phyloP scores from a whole-genome alignment of 2,329 filamentous ascomycete genomes.

The Acarospora socialis region DNA sequence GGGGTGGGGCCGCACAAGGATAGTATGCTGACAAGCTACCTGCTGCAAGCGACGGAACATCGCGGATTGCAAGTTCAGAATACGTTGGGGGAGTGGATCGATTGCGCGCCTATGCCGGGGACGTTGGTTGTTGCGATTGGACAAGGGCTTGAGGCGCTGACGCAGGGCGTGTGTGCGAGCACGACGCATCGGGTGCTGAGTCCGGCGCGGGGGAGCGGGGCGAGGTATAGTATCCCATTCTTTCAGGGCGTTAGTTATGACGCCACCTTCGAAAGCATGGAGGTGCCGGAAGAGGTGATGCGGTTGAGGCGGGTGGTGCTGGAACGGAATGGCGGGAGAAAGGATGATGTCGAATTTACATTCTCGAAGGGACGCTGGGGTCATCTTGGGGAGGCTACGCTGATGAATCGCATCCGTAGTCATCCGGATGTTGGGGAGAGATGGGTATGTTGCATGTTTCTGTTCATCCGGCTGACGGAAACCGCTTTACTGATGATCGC shows the following conservation, averaged over 20 bases:
- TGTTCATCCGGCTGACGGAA: too few species aligned
- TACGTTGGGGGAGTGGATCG: constrained; percentile 62
- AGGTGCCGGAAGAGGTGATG: constrained; percentile 48
- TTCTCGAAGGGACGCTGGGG: constrained; percentile 56
- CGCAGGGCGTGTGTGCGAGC: constrained; percentile 64
- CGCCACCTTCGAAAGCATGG: constrained; percentile 65
- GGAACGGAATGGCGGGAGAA: constrained; percentile 38
- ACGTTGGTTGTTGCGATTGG: constrained; percentile 81
- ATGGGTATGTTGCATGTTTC: too few species aligned
- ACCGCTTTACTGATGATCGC: too few species aligned
- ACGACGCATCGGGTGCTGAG: constrained; percentile 77
- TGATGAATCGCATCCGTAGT: constrained; percentile 73
- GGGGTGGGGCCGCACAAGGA: constrained; percentile 70
- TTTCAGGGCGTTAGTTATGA: constrained; percentile 77
- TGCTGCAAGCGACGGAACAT: constrained; percentile 67
- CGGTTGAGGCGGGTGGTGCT: constrained; percentile 47
- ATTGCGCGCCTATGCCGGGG: constrained; percentile 59
- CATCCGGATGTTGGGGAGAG: constrained; percentile 75
- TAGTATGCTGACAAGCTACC: constrained; percentile 67
- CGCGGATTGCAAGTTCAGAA: constrained; percentile 73
- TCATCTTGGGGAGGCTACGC: constrained; percentile 64
- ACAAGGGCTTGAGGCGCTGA: constrained; percentile 74
- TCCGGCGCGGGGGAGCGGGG: constrained; percentile 52
- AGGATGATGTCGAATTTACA: constrained; percentile 76
- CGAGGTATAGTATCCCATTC: constrained; percentile 70